Evolutionary conservation across 257 asterid species (phyloP).

Genomic region (Solanum paucissectum): DNA sequence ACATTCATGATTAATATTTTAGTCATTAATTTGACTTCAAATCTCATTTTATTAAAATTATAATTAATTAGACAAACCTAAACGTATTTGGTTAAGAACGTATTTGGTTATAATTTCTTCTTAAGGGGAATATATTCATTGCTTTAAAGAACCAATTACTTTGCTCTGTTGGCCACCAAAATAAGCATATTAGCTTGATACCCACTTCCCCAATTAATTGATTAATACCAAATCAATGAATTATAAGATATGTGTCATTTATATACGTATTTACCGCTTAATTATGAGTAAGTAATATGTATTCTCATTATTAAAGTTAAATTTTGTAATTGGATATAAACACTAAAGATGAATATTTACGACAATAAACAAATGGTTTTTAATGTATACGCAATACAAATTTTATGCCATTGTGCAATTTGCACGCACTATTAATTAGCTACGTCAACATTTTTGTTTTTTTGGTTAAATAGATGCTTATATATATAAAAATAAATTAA

Average conservation of each 20-base stretch:
- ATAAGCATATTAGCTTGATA: background rate
- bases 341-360: background rate
- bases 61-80: background rate
- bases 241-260: background rate
- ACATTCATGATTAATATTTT: background rate
- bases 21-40: background rate
- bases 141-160: background rate
- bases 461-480: background rate
- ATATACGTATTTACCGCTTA: background rate
- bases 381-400: background rate
- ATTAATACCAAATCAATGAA: background rate
- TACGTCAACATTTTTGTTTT: background rate
- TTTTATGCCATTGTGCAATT: background rate
- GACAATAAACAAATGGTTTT: background rate
- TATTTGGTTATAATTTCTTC: background rate
- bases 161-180: background rate
- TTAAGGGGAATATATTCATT: background rate
- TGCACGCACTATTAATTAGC: background rate
- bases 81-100: background rate
- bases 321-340: background rate
- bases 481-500: background rate
- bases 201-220: background rate
- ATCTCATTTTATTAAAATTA: background rate
- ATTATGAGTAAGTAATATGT: background rate
- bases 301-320: background rate